Conservation (phyloP, 2,329 filamentous ascomycete species). For the Septoria linicola region DNA sequence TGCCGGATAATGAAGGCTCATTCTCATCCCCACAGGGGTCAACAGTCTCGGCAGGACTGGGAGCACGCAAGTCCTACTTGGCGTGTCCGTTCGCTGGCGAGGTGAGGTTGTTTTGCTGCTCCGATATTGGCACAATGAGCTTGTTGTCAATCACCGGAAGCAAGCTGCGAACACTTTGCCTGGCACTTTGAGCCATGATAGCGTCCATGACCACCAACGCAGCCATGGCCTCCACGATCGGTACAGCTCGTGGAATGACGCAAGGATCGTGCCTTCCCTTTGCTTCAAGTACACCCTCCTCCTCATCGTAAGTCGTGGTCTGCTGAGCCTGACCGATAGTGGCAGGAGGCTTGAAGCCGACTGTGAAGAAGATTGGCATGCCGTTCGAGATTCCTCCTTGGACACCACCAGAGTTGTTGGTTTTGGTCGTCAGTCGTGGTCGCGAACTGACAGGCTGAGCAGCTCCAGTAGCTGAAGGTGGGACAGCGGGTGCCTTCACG, state of each 20-base stretch:
- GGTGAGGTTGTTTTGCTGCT: conserved; percentile 29
- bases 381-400: conserved; percentile 96
- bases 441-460: conserved; percentile 39
- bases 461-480: conserved; percentile 43
- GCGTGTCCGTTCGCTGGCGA: conserved; percentile 22
- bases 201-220: conserved; percentile 84
- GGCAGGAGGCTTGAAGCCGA: conserved; percentile 91
- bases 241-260: conserved; percentile 81
- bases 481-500: conserved; percentile 55
- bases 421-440: conserved; percentile 75
- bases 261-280: conserved; percentile 95
- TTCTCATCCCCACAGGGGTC: not conserved
- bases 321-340: conserved; percentile 88
- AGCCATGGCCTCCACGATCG: conserved; percentile 90
- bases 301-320: conserved; percentile 76
- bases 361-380: conserved; percentile 87
- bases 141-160: conserved; percentile 43
- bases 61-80: not conserved
- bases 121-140: conserved; percentile 27
- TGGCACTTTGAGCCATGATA: conserved; percentile 74
- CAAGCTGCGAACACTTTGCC: conserved; percentile 50
- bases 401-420: conserved; percentile 92
- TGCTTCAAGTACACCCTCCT: conserved; percentile 75
- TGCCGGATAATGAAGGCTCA: not conserved
- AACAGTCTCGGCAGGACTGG: not conserved